Base-by-base conservation (phyloP, 768 basidiomycete species). In the Tricholoma sp. region DNA sequence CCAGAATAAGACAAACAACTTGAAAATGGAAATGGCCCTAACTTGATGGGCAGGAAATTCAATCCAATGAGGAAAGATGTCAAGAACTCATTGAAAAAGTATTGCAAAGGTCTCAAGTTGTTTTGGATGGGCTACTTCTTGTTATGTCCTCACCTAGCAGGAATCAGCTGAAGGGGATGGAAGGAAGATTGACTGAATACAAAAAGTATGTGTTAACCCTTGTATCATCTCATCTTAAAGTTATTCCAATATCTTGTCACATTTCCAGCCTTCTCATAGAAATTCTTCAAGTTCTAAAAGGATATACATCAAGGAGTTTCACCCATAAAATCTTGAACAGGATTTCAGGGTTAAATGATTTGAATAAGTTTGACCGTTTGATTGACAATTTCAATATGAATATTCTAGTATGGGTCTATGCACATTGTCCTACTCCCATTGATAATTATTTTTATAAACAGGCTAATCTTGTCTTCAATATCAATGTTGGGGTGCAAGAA, bases 41-140 rank as follows among this genome's bases (percentile, higher is more conserved):
- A 51, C 32, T 33, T 51, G 17, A 32, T n/a, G 32, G 31, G 0
- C 36, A 51, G 50, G 50, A 51, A 51, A 51, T 51, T 32, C 32
- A 51, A 36, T 24, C 24, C 4, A 24, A 24, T 4, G n/a, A 15
- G 33, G 37, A 15, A 12, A 52, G 50, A 52, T 52, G 28, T 10
- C 31, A 11, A 18, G 50, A 52, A 52, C 33, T 52, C 29, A 52
- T 52, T 28, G 37, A 52, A 15, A 52, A 52, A 15, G 18, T 52
- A 36, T 15, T 51, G 24, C n/a, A n/a, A 4, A 51, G 31, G 32
- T 51, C 32, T 13, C 15, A 51, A n/a, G 24, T 51, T 29, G 20
- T 51, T n/a, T 32, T 51, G 31, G 50, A 51, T 33, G 50, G 50
- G 20, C 50, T 51, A 32, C 50, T 51, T n/a, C 36, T 9, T 32